Evolutionary conservation across 495 filamentous ascomycete species (phyloP), one percentile per base, ranked within the genome.

Genomic region (Tuber indicum): DNA sequence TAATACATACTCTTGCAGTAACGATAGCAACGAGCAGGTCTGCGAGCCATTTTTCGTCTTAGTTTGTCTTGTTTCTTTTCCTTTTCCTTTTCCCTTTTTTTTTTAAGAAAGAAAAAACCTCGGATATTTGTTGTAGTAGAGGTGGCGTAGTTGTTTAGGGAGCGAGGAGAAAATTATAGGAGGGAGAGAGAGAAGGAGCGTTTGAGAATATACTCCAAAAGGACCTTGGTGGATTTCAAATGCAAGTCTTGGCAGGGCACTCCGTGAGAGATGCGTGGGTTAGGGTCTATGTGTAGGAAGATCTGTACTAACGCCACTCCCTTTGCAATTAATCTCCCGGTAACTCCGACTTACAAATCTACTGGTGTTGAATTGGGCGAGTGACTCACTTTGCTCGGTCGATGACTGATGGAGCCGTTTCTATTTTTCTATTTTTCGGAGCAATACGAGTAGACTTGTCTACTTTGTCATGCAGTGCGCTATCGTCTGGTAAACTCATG

Each of bases 1-100:
- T 66, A 71, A 72, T 75, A 80, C 94, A 97, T 97, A 91, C 97
- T 97, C 92, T 97, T 97, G 93, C 95, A 98, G 91, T 98, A 98
- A 86, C 95, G 93, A 90, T 98, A 98, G 88, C 95, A 98, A 88
- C 95, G 90, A 81, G 95, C 95, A 84, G 95, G 95, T 90, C 95
- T 92, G 86, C 95, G 92, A 84, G 95, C 95, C 95, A 98, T 98
- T 87, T 98, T 87, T 90, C 91, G 90, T 91, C 86, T 88, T 88
- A 85, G 90, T 87, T 86, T 84, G 72, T 86, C 85, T 75, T 85
- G 86, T 66, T 12, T 66, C 1, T 66, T 36, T 17, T 41, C 39
- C 32, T 66, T 66, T 66, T 32, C 0, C 32, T 32, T 36, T 66
- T 41, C 39, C 39, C 39, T 41, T 66, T 19, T 16, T 3, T 16